These are phyloP conservation scores for Nigrospora osmanthi DNA, from an alignment of 2,329 filamentous ascomycete species.

Conservation along the genomic window DNA sequence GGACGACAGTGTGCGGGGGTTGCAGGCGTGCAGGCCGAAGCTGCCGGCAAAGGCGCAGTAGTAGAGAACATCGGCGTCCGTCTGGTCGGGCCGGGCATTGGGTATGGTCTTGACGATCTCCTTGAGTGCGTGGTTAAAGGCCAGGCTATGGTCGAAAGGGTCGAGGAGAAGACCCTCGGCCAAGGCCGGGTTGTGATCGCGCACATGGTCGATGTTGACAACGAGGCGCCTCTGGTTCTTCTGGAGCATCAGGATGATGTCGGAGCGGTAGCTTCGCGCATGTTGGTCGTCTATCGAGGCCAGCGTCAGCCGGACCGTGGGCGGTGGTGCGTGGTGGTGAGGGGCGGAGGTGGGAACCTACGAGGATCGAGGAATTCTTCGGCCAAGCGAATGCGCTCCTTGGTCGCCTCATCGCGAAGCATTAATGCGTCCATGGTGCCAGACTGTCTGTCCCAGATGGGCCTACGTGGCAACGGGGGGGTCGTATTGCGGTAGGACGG, in stretches of 20 bases:
- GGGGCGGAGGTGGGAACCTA: conserved; percentile 34
- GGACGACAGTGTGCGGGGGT: conserved; percentile 85
- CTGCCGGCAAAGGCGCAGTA: conserved; percentile 97
- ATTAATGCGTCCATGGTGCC: conserved; percentile 61
- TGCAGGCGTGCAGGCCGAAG: conserved; percentile 92
- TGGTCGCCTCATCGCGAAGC: conserved; percentile 77
- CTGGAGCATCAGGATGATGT: conserved; percentile 73
- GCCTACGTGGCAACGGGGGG: not conserved
- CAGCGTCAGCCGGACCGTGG: not conserved
- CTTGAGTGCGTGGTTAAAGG: conserved; percentile 87
- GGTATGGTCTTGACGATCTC: conserved; percentile 77
- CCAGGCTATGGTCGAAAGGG: conserved; percentile 81
- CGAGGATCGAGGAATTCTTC: conserved; percentile 90
- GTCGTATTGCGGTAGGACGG: not conserved
- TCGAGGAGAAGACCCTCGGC: conserved; percentile 70
- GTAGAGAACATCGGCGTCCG: conserved; percentile 72
- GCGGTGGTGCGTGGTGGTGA: too few relatives aligned
- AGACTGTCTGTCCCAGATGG: not conserved
- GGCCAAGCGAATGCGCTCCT: conserved; percentile 78
- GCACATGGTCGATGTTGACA: conserved; percentile 84
- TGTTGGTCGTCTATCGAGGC: conserved; percentile 38
- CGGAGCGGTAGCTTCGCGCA: conserved; percentile 72
- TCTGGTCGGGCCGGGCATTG: conserved; percentile 68
- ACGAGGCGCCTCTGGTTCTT: conserved; percentile 57
- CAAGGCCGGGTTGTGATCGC: conserved; percentile 77